Evolutionary conservation across 192 early-diverging fungal species (phyloP), one percentile per base, ranked within the genome.

Genomic region (Coemansia sp.): DNA sequence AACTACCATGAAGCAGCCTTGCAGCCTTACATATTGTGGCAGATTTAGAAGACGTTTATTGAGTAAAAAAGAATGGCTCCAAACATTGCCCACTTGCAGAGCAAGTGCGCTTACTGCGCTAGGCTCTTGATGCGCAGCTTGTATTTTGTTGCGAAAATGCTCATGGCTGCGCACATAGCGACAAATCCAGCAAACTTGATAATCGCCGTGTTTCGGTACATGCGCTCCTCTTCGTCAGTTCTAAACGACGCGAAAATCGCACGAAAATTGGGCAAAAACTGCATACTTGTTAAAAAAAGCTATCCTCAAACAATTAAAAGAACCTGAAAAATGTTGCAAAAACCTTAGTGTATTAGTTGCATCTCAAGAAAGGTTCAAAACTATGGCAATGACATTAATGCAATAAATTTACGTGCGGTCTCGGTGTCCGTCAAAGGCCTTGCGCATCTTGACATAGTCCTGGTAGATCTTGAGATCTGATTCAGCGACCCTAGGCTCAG

Each of bases 161-260:
- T 79, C 77, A 84, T 79, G 34, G 71, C 65, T 18, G 77, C 73
- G 60, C 82, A 84, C 39, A 76, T 61, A 18, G 72, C 74, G 38
- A 84, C 71, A 23, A 84, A 84, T 2, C 77, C 76, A 9, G 73
- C 71, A 53, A 84, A 73, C 20, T 71, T 71, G 28, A 84, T 50
- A n/a, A 76, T 68, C 16, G 82, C 82, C 0, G 73, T 40, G 37
- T 79, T 78, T 31, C 77, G 62, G 28, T 66, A 79, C 26, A 70
- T 73, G 46, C 82, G 70, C 42, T 84, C 82, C 48, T 84, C 82
- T 21, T 79, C 82, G 48, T 75, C 77, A 21, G 73, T 79, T 9
- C 82, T 67, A 38, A 84, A 84, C 37, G 82, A 84, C 37, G 82
- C 82, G 60, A 79, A 84, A 34, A 84, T 84, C 10, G 82, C 76